Percentiles rank a stretch among this genome's conserved stretches.
Evolutionary conservation across 441 rosid genomes (phyloP).

Genomic region (Croton setiger): DNA sequence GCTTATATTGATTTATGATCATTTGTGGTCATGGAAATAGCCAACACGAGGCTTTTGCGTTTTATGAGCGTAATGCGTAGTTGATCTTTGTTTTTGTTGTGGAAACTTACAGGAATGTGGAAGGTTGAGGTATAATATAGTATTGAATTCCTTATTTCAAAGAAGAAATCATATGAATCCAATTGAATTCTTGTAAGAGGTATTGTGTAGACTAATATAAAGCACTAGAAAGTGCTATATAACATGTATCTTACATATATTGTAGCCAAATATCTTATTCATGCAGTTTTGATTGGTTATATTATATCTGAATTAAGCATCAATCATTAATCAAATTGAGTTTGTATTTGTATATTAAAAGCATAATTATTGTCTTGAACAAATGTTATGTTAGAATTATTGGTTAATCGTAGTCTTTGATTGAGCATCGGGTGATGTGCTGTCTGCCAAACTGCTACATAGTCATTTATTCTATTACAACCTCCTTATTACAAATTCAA

Average conservation of each 20-base stretch:
- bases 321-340: background rate
- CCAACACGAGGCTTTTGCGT: background rate
- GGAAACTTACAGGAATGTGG: background rate
- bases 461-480: no score
- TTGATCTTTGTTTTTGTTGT: background rate
- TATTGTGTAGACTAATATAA: background rate
- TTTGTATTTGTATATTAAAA: background rate
- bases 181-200: conserved; percentile 7
- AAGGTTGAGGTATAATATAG: conserved; percentile 1
- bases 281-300: background rate
- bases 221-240: no score
- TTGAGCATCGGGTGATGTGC: background rate
- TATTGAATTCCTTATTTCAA: background rate
- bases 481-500: no score
- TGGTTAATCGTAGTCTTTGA: background rate
- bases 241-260: background rate
- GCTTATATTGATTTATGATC: background rate
- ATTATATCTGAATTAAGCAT: background rate
- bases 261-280: background rate
- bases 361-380: background rate
- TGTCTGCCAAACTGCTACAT: no score
- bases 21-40: background rate
- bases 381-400: background rate
- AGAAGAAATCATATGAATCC: background rate
- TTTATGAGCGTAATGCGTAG: background rate